Conservation (phyloP, 2,329 filamentous ascomycete genomes). For the Sodiomyces alkalinus region DNA sequence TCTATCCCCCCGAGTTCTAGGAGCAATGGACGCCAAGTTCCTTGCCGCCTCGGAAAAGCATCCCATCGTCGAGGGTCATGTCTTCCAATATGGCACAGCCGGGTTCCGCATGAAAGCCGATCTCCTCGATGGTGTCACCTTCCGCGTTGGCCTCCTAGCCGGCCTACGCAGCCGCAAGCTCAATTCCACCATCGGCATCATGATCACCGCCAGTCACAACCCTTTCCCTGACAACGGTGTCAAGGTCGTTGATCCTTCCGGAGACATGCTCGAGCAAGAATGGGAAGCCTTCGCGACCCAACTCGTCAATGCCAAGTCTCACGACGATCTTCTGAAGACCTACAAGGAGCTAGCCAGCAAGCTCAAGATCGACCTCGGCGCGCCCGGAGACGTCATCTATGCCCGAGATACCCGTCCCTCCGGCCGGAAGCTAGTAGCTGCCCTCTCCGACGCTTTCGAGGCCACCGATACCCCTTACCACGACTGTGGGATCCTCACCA, state of each 20-base stretch:
- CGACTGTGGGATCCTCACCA: conserved; percentile 86
- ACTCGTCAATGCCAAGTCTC: conserved; percentile 69
- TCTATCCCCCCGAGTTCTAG: too few relatives aligned
- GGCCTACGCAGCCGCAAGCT: conserved; percentile 81
- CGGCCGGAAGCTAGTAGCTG: conserved; percentile 65
- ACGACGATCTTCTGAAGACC: conserved; percentile 58
- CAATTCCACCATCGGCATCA: conserved; percentile 84
- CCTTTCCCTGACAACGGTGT: conserved; percentile 81
- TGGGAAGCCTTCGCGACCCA: conserved; percentile 85
- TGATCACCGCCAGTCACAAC: conserved; percentile 93
- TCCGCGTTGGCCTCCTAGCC: conserved; percentile 80
- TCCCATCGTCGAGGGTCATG: conserved; percentile 37
- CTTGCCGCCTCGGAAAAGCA: conserved; percentile 47
- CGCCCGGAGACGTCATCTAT: conserved; percentile 69
- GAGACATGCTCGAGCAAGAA: conserved; percentile 91
- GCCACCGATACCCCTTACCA: conserved; percentile 59
- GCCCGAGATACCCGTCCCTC: conserved; percentile 89
- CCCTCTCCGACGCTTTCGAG: conserved; percentile 65
- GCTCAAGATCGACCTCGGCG: conserved; percentile 58
- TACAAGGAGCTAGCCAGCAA: conserved; percentile 63
- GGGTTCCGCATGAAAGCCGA: conserved; percentile 58
- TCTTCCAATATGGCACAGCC: conserved; percentile 51
- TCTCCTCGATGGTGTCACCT: conserved; percentile 81
- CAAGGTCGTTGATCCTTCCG: conserved; percentile 93
- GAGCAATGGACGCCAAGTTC: conserved; percentile 38